Evolutionary conservation across 805 yeast species (phyloP), one percentile per base, ranked within the genome.

Genomic region (Pichia membranifaciens): DNA sequence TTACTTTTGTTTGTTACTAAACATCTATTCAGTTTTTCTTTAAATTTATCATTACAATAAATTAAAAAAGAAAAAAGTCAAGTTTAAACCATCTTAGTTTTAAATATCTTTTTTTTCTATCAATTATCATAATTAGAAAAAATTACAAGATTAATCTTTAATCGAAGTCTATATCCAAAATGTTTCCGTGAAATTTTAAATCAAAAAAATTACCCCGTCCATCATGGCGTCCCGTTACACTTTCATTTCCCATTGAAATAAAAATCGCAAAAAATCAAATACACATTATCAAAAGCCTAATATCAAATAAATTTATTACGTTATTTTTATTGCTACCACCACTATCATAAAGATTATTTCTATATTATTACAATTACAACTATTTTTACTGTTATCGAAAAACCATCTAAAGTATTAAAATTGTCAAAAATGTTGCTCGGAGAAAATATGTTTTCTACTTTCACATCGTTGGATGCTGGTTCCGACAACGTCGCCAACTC

Each of bases 391-490:
- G 29, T 17, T 31, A n/a, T n/a, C n/a, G n/a, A n/a, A n/a, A 20
- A 31, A 36, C 20, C 36, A 41, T 41, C n/a, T 28, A 32, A 41
- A 21, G 32, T 22, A 22, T 20, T 38, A 38, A 38, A 38, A 38
- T 38, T 38, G 41, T 38, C 49, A 52, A 54, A 56, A 9, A 56
- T 64, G 60, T 51, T 62, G 49, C 54, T 65, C 52, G 68, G 68
- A 51, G 68, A 64, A 54, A 60, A 64, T 12, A 57, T 63, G 29
- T 65, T 65, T 52, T 59, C 56, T 43, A 53, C 60, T 18, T 57
- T 59, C 37, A 32, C 43, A 17, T 40, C 43, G 21, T 29, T 41
- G 13, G 43, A 41, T 22, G 41, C 16, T 13, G 32, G 8, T n/a
- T 5, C 32, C 6, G 4, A 16, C 47, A 20, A 22, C n/a, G n/a